Evolutionary conservation across 1,284 basidiomycete species (phyloP), one percentile per base, ranked within the genome.

Genomic region (Farysia itapuensis): DNA sequence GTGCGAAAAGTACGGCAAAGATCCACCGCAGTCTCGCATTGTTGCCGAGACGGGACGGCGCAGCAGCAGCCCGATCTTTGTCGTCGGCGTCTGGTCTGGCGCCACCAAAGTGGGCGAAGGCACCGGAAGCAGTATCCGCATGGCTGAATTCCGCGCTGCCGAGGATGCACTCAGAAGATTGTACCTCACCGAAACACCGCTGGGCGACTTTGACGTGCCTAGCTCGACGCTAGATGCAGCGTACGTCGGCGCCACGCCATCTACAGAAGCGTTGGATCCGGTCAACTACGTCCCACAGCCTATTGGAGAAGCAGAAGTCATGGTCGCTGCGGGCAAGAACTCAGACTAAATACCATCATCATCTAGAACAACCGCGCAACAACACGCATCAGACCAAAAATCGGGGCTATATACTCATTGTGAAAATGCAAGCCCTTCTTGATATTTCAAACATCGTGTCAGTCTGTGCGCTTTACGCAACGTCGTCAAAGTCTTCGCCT

Each of bases 61-160:
- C 59, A 88, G 89, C 3, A 89, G 89, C 67, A 86, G 88, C 6
- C 92, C 94, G 0, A 83, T 95, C 29, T 98, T 90, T 77, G 88
- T 96, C 13, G 88, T 96, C 9, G 94, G 92, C 18, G 87, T 95
- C 37, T 97, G 85, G 77, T 88, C 89, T n/a, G 84, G 83, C 16
- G 87, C 88, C 59, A 66, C 80, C 21, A 86, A 96, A 79, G 83
- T 99, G 3, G 91, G 94, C 12, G 93, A 99, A 79, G 93, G 92
- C 7, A 91, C 91, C 72, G 95, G 95, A 35, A 89, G 85, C 66
- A 91, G 89, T 14, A 80, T 96, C 47, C 85, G 84, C 74, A 98
- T 98, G 94, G 93, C 92, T 14, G 90, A 97, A 78, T 95, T 85
- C 79, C 82, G 95, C 29, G 88, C 89, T 16, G 89, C 89, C 4